Base-by-base conservation (phyloP, 352 stramenopile genomes). In the Phytophthora boehmeriae region DNA sequence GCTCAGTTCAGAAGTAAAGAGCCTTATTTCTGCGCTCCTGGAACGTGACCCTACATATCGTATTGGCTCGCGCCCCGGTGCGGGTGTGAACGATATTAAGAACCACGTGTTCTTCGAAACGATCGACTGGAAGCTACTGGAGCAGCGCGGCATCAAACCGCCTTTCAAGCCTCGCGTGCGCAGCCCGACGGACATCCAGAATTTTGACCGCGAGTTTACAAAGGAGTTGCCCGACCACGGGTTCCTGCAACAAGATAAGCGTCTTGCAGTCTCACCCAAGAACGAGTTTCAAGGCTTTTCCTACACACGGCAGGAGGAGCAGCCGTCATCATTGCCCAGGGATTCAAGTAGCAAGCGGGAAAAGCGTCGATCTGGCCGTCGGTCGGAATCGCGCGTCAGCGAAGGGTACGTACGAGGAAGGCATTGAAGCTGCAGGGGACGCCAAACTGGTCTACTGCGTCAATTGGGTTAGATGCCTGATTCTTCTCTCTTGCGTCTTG, bases 151-250 rank as follows among this genome's bases (percentile, higher is more conserved):
- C 30, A 70, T 95, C 22, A 93, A 91, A 53, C 86, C 88, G n/a
- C 86, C 86, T 17, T 96, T 96, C 73, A 94, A 95, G 73, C 86
- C 88, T 39, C 86, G 87, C 27, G 82, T 95, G 36, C 78, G 84
- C 27, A 78, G 77, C 20, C 78, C 83, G 0, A 95, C 85, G 5
- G 87, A 95, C 48, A 89, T 94, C 45, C 85, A 96, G 72, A 96
- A 96, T 59, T 96, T 96, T 59, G 87, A 96, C 59, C 86, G 89
- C 54, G 85, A 95, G 61, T 95, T 96, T 50, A 96, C 88, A 19
- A 90, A 90, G 56, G 86, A 95, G 46, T 66, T 81, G 8, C 83
- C 83, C n/a, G 83, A 92, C 62, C 80, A 92, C 45, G 72, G 71
- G 35, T 92, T 91, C 54, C 63, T 91, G 10, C 70, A 93, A 76